These are phyloP conservation scores for Lophiostoma macrostomum DNA, from an alignment of 495 filamentous ascomycete species.

Conservation along the genomic window DNA sequence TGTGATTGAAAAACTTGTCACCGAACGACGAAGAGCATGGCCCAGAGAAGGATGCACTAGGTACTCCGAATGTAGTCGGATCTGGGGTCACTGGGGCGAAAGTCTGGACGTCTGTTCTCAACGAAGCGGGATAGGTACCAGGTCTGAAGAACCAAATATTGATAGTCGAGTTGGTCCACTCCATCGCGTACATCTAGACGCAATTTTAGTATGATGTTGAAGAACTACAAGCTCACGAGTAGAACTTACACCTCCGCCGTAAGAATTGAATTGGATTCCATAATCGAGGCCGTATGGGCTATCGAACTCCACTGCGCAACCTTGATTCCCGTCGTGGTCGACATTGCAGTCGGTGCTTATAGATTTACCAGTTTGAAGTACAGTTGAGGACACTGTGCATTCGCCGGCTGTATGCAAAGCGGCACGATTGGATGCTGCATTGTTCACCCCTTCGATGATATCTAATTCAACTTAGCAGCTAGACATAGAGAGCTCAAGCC, in stretches of 20 bases:
- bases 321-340: constrained; percentile 20
- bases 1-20: constrained; percentile 35
- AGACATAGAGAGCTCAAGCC: too few relatives aligned
- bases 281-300: constrained; percentile 48
- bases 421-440: constrained; percentile 9
- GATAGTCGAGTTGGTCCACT: constrained; percentile 59
- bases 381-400: constrained; percentile 1
- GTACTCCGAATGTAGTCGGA: constrained; percentile 57
- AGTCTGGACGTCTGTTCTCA: too few relatives aligned
- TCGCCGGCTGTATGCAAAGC: constrained; percentile 19
- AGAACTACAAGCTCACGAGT: background rate
- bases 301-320: constrained; percentile 10
- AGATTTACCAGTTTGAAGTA: constrained; percentile 12
- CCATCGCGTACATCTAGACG: constrained; percentile 53
- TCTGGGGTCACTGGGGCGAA: constrained; percentile 47
- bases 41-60: constrained; percentile 47
- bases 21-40: constrained; percentile 32
- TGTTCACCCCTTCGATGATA: constrained; percentile 55
- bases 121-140: too few relatives aligned
- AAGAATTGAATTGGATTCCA: constrained; percentile 57
- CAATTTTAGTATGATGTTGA: too few relatives aligned
- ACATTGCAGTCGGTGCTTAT: constrained; percentile 17
- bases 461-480: too few relatives aligned
- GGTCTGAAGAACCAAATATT: constrained; percentile 64
- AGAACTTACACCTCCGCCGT: constrained; percentile 49